These are phyloP conservation scores for Fallopia convolvulus DNA, from an alignment of 148 eudicot species.

Conservation along the genomic window DNA sequence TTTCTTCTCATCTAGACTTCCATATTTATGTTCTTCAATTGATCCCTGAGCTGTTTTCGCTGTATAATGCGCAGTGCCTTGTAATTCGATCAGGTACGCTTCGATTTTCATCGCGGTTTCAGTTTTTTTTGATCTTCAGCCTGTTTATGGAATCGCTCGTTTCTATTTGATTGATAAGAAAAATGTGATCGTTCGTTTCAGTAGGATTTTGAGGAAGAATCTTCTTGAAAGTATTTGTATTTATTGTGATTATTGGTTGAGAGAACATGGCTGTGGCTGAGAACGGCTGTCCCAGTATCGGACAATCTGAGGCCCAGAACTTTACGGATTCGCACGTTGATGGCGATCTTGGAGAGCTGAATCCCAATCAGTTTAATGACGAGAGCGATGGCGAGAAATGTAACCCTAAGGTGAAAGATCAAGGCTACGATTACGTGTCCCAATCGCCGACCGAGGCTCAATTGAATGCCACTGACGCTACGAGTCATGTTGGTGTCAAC, in stretches of 20 bases:
- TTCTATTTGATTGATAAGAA: neutral
- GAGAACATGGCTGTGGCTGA: conserved; percentile 84
- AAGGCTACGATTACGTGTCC: conserved; percentile 14
- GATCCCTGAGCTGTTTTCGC: neutral
- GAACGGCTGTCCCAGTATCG: conserved; percentile 30
- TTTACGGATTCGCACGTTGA: conserved; percentile 13
- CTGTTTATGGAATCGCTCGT: neutral
- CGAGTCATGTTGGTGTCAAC: neutral
- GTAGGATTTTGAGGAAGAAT: conserved; percentile 9
- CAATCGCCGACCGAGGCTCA: conserved; percentile 7
- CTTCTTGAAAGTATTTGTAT: neutral
- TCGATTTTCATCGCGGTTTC: neutral
- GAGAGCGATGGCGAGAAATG: conserved; percentile 12
- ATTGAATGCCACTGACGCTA: conserved; percentile 5
- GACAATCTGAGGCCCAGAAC: conserved; percentile 24
- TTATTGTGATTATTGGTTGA: conserved; percentile 1
- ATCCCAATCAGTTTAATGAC: conserved; percentile 20
- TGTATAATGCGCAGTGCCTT: conserved; percentile 17
- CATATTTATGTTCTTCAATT: neutral
- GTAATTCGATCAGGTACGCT: conserved; percentile 20
- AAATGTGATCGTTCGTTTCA: conserved; percentile 8
- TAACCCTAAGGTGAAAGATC: conserved; percentile 15
- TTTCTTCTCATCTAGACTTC: neutral
- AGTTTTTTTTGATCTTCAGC: neutral
- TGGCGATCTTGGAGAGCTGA: conserved; percentile 37